Conservation (phyloP, 768 basidiomycete species). For the Lentinula boryana region DNA sequence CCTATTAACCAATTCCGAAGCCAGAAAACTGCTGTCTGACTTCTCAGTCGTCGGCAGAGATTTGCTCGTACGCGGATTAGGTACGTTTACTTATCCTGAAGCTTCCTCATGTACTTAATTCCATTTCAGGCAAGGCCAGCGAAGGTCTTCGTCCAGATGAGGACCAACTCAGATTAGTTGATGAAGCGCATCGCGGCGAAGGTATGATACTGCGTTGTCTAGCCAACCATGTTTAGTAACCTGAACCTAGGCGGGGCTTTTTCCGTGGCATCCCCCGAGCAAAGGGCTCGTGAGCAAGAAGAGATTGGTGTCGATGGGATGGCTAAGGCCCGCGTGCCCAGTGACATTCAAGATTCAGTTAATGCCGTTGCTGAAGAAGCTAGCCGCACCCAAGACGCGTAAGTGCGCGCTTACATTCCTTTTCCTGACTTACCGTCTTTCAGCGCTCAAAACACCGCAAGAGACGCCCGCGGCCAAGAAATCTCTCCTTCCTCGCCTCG, state of each 20-base stretch:
- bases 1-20: conserved; percentile 89
- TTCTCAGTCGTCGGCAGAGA: conserved; percentile 77
- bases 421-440: not conserved
- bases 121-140: conserved; percentile 48
- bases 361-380: conserved; percentile 9
- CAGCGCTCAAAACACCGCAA: not conserved
- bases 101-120: not conserved
- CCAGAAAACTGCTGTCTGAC: conserved; percentile 82
- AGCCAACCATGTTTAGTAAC: too few relatives aligned
- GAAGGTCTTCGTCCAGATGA: conserved; percentile 59
- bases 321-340: conserved; percentile 4
- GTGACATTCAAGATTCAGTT: conserved; percentile 10
- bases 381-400: not conserved
- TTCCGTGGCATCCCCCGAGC: not conserved
- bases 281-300: conserved; percentile 16
- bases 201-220: not conserved
- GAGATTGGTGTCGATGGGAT: conserved; percentile 9
- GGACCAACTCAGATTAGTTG: conserved; percentile 55
- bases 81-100: not conserved
- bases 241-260: conserved; percentile 18
- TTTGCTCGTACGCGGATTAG: conserved; percentile 67
- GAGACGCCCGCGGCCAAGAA: not conserved
- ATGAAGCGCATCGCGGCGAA: conserved; percentile 55
- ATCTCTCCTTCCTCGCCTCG: not conserved
- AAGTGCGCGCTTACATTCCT: not conserved